A percentile compares a stretch with the other conserved stretches of the same genome.
phyloP scores from a whole-genome alignment of 202 grass and related monocot genomes.

The Zoysia matrella region DNA sequence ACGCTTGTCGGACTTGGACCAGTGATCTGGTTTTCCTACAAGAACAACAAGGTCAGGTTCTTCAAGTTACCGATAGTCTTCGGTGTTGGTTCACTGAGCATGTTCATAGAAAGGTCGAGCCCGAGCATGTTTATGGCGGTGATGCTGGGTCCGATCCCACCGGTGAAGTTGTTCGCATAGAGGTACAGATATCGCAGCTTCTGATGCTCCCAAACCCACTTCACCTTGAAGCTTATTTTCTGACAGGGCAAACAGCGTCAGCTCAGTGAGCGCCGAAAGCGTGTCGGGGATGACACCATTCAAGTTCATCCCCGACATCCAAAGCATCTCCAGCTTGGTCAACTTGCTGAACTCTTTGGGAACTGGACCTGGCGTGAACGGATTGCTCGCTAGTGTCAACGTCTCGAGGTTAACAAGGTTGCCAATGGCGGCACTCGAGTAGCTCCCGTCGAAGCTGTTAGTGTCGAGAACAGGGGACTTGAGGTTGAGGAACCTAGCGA shows the following conservation, averaged over 20 bases:
- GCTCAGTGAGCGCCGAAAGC: no score
- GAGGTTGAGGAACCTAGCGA: no score
- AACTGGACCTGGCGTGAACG: constrained; percentile 27
- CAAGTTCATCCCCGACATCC: constrained; percentile 38
- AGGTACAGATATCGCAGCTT: constrained; percentile 22
- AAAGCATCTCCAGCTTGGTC: constrained; percentile 26
- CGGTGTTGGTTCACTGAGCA: constrained; percentile 46
- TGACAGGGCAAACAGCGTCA: constrained; percentile 23
- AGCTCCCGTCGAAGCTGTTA: not conserved
- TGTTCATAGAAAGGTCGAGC: constrained; percentile 57
- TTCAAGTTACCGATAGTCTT: constrained; percentile 35
- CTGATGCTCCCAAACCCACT: constrained; percentile 41
- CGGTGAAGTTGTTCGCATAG: constrained; percentile 40
- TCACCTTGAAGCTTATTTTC: constrained; percentile 22
- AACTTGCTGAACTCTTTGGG: constrained; percentile 44
- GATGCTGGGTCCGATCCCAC: constrained; percentile 29
- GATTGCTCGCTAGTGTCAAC: not conserved
- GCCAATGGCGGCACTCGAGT: no score
- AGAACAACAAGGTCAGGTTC: constrained; percentile 27
- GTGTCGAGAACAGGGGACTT: no score
- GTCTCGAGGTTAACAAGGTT: no score
- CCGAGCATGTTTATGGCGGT: constrained; percentile 6
- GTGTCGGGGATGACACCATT: not conserved
- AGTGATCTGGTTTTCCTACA: constrained; percentile 36
- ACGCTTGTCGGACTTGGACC: constrained; percentile 51